Conservation (phyloP, 164 flowering plant genomes). For the Chimonanthus salicifolius region DNA sequence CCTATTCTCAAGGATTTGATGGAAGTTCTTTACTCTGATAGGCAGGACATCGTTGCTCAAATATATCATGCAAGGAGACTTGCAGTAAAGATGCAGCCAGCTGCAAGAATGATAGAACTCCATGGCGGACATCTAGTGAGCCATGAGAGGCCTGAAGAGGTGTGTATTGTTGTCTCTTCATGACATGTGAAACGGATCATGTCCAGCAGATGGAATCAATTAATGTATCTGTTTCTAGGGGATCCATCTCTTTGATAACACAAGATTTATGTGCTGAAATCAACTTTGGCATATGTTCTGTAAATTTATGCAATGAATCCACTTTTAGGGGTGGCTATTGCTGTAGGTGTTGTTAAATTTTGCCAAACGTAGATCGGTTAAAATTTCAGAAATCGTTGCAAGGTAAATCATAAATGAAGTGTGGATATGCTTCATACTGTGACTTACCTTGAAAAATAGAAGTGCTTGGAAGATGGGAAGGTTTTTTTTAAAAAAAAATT, state of each 20-base stretch:
- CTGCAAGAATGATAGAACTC: conserved; percentile 81
- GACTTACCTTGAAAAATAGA: too few species aligned
- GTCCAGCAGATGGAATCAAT: neutral
- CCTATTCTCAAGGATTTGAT: neutral
- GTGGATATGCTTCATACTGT: too few species aligned
- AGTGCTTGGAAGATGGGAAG: too few species aligned
- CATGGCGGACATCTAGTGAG: conserved; percentile 93
- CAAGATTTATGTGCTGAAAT: neutral
- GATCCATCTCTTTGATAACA: too few species aligned
- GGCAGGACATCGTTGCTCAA: conserved; percentile 85
- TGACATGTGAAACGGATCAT: neutral
- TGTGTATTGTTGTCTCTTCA: conserved; percentile 14
- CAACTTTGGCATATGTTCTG: neutral
- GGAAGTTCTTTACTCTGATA: conserved; percentile 14
- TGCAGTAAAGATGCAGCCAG: conserved; percentile 72
- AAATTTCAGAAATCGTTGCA: too few species aligned
- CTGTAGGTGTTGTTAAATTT: neutral
- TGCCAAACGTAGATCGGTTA: neutral
- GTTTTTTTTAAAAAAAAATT: too few species aligned
- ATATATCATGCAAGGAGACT: conserved; percentile 65
- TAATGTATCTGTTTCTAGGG: neutral
- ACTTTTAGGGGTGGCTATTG: neutral
- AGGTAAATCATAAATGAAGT: too few species aligned
- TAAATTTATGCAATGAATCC: too few species aligned
- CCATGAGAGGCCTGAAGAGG: conserved; percentile 89